These are phyloP conservation scores for Fusarium sp. DNA, from an alignment of 2,329 filamentous ascomycete species.

Conservation along the genomic window DNA sequence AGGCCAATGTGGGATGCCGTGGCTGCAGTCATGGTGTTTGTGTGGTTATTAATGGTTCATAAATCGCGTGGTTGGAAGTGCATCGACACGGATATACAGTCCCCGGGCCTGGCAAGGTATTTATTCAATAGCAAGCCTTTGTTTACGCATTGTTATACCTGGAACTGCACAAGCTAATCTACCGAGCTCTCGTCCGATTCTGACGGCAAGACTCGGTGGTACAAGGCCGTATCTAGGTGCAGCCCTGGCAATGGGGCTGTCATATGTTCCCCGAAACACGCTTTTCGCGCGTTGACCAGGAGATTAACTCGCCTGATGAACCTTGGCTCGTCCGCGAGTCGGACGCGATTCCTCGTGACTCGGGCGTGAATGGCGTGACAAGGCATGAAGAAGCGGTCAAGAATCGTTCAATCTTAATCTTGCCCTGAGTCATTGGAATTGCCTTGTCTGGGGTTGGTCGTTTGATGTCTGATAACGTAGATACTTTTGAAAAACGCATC, in stretches of 20 bases:
- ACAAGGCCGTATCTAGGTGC: neutral
- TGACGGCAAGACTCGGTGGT: constrained; percentile 5
- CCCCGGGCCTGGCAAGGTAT: neutral
- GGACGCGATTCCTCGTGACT: constrained; percentile 41
- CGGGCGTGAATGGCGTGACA: constrained; percentile 22
- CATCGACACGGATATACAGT: neutral
- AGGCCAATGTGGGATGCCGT: constrained; percentile 29
- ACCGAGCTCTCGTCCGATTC: constrained; percentile 7
- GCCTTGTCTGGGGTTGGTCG: neutral
- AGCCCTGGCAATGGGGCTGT: constrained; percentile 1
- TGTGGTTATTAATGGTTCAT: neutral
- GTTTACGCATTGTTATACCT: neutral
- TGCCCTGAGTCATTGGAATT: constrained; percentile 1
- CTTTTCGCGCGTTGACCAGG: constrained; percentile 5
- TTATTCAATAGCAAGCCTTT: neutral
- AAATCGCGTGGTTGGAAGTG: neutral
- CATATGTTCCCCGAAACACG: constrained; percentile 26
- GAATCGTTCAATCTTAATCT: constrained; percentile 1
- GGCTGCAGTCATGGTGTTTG: neutral
- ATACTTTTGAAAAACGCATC: neutral
- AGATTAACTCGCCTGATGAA: constrained; percentile 3
- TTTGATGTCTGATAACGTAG: neutral
- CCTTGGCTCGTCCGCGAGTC: constrained; percentile 20
- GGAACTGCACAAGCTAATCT: neutral
- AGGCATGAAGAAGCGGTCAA: constrained; percentile 11